phyloP scores from a whole-genome alignment of 352 stramenopile species.

The Phytophthora parvispora region DNA sequence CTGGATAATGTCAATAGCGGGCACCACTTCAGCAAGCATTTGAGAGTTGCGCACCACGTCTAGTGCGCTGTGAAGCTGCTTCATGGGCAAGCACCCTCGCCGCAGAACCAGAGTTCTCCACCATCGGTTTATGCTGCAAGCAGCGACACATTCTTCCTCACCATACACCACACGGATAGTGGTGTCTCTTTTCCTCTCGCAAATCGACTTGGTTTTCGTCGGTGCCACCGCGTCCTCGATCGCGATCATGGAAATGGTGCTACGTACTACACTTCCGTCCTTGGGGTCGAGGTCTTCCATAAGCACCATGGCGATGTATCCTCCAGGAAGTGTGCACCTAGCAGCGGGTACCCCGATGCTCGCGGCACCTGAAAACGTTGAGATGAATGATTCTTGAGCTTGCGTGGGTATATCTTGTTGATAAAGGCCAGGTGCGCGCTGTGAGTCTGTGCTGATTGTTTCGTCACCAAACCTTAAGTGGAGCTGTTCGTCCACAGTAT shows the following conservation, averaged over 20 bases:
- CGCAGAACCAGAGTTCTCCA: neutral
- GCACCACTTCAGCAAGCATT: neutral
- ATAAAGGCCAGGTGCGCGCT: no score
- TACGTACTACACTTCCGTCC: neutral
- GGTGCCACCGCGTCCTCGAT: neutral
- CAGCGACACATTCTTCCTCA: neutral
- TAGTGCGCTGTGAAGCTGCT: neutral
- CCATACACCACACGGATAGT: neutral
- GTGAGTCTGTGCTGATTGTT: neutral
- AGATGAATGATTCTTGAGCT: neutral
- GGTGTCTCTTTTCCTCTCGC: neutral
- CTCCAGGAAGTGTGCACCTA: neutral
- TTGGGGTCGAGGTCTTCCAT: constrained; percentile 9
- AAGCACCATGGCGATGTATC: constrained; percentile 6
- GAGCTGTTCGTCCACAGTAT: neutral
- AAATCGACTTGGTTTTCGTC: neutral
- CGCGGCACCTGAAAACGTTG: neutral
- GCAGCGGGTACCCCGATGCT: neutral
- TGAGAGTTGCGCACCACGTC: neutral
- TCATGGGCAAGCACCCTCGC: neutral
- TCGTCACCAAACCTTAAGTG: neutral
- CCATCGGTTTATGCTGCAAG: neutral
- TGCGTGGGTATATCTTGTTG: neutral
- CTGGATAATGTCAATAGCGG: neutral
- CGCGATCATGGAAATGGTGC: constrained; percentile 6